Conservation (phyloP, 2,329 filamentous ascomycete genomes). For the Aspergillus glaucus region DNA sequence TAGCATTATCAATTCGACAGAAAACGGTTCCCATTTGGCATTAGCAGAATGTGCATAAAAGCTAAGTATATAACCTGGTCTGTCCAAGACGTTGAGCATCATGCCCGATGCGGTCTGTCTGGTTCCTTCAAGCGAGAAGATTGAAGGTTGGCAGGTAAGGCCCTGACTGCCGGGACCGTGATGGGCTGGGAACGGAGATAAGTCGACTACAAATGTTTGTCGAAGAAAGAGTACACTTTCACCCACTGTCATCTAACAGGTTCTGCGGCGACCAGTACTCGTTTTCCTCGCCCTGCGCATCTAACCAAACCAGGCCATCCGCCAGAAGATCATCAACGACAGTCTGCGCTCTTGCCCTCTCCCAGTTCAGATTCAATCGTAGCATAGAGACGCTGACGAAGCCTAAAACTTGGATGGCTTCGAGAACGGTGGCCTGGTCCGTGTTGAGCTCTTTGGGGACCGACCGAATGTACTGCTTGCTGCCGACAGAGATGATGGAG, state of each 20-base stretch:
- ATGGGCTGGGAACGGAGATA: no score
- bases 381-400: conserved; percentile 89
- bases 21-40: no score
- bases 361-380: conserved; percentile 79
- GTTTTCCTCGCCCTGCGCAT: conserved; percentile 75
- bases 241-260: conserved; percentile 37
- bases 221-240: conserved; percentile 8
- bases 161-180: no score
- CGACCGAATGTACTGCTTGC: conserved; percentile 79
- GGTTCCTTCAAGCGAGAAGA: no score
- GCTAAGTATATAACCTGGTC: neutral
- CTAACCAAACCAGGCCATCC: conserved; percentile 90
- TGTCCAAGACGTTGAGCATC: no score
- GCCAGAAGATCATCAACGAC: conserved; percentile 84
- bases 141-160: no score
- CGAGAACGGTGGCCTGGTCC: conserved; percentile 86
- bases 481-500: conserved; percentile 74
- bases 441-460: conserved; percentile 92
- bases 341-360: conserved; percentile 74
- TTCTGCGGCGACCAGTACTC: conserved; percentile 73
- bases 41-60: no score
- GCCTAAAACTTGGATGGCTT: conserved; percentile 82
- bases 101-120: no score
- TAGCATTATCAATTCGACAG: no score
- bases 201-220: no score